These are phyloP conservation scores for Umbilicus rupestris DNA, from an alignment of 164 flowering plant genomes.

Conservation along the genomic window DNA sequence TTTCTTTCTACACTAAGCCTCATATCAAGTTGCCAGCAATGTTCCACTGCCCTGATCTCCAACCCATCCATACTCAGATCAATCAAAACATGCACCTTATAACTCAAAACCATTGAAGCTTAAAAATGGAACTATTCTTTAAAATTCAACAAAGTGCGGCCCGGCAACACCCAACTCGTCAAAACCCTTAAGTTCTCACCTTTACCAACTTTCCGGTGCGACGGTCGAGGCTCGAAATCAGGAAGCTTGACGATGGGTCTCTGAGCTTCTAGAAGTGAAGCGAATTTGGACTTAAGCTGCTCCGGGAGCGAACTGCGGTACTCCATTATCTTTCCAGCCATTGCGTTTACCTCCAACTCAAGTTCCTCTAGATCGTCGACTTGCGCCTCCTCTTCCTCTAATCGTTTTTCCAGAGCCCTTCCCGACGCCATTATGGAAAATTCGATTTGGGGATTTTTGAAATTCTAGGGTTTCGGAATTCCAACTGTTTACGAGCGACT, in stretches of 20 bases:
- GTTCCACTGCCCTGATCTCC: too few species aligned
- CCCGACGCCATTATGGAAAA: too few species aligned
- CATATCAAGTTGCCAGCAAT: too few species aligned
- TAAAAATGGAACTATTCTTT: not conserved
- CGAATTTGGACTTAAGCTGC: slow-evolving; percentile 27
- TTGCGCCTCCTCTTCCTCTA: slow-evolving; percentile 14
- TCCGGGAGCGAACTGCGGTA: slow-evolving; percentile 39
- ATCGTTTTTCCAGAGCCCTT: not conserved
- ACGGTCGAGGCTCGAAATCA: slow-evolving; percentile 21
- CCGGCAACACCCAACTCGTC: not conserved
- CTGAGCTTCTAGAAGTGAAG: slow-evolving; percentile 30
- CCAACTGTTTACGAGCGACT: too few species aligned
- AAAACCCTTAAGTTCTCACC: slow-evolving; percentile 19
- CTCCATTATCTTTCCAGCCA: slow-evolving; percentile 36
- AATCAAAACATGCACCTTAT: too few species aligned
- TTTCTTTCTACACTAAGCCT: too few species aligned
- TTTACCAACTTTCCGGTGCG: slow-evolving; percentile 11
- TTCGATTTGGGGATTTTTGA: not conserved
- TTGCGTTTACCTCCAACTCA: slow-evolving; percentile 29
- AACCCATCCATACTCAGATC: too few species aligned
- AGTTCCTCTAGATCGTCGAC: slow-evolving; percentile 25
- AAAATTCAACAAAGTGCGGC: not conserved
- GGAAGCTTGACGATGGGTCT: slow-evolving; percentile 25
- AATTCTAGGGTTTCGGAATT: too few species aligned
- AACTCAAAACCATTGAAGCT: not conserved